A percentile compares a stretch with the other conserved stretches of the same genome.
Evolutionary conservation across 2,329 filamentous ascomycete genomes (phyloP).

Genomic region (Cordyceps cateniannulata): DNA sequence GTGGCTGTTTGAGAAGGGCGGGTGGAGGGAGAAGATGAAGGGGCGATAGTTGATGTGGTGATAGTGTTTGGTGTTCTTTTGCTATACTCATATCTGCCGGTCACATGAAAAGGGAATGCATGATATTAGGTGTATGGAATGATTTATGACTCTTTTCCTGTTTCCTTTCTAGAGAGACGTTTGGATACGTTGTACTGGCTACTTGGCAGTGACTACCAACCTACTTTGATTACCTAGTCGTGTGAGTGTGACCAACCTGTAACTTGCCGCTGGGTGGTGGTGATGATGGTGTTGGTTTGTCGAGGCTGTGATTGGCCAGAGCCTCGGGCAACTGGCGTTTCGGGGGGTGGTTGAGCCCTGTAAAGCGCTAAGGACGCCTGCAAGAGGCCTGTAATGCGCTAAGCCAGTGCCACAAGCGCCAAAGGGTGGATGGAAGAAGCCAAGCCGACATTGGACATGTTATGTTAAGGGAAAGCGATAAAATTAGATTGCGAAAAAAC

Average conservation of each 20-base stretch:
- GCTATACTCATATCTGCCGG: background rate
- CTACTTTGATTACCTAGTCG: background rate
- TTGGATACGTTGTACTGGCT: background rate
- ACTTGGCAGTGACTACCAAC: no score
- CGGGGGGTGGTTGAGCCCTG: background rate
- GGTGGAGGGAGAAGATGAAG: constrained; percentile 57
- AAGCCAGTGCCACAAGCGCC: background rate
- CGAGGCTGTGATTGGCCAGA: background rate
- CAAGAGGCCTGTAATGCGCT: background rate
- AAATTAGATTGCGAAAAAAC: no score
- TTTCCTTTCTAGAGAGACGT: background rate
- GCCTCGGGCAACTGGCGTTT: background rate
- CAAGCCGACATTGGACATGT: no score
- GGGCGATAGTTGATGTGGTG: constrained; percentile 36
- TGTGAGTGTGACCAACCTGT: background rate
- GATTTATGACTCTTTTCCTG: background rate
- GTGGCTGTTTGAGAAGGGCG: constrained; percentile 74
- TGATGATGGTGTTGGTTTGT: background rate
- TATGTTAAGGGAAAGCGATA: no score
- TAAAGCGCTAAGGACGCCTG: background rate
- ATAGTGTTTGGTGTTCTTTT: background rate
- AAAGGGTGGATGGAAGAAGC: background rate
- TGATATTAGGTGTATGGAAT: background rate
- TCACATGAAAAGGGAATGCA: background rate
- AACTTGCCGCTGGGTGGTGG: background rate